Evolutionary conservation across 2,329 filamentous ascomycete species (phyloP), one percentile per base, ranked within the genome.

Genomic region (Pestalotiopsis sp.): DNA sequence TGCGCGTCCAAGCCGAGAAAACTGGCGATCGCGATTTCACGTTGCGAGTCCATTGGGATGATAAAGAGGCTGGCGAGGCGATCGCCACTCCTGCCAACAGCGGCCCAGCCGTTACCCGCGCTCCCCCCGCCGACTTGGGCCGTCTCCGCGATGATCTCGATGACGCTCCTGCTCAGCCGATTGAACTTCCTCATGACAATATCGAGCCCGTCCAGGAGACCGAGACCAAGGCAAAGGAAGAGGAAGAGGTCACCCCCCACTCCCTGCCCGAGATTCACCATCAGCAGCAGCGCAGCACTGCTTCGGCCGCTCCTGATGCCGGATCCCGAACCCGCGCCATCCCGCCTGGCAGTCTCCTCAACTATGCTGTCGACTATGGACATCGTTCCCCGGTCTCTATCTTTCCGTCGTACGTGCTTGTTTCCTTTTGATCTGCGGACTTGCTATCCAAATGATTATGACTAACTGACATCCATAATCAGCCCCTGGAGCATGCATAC

Each of bases 41-140:
- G 5, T 38, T 68, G 23, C 67, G 49, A 14, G 67, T 68, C 12
- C 67, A 61, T 20, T 68, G 67, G 67, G 38, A 25, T 4, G 67
- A 68, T 38, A 25, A 65, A 17, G 59, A 36, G 31, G 2, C 31
- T 36, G 31, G 31, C 7, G 31, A 9, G 31, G 31, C 31, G 31
- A 9, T 36, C 7, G 31, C 31, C 31, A 36, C 31, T 9, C 31
- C 31, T 36, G 31, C 31, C 31, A 36, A 9, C 31, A 36, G 31
- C 31, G 2, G 31, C 31, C 31, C 31, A 36, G 31, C 31, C 31
- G 31, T 36, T 36, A 9, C 31, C 31, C 7, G 6, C 31, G 31
- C 31, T 36, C 6, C 31, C 2, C 31, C 31, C 7, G 6, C 7
- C 31, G 31, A 36, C 31, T 36, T 36, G 2, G 31, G 31, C 31